Evolutionary conservation across 129 eudicot species (phyloP), one percentile per base, ranked within the genome.

Genomic region (Artemisia argyi): DNA sequence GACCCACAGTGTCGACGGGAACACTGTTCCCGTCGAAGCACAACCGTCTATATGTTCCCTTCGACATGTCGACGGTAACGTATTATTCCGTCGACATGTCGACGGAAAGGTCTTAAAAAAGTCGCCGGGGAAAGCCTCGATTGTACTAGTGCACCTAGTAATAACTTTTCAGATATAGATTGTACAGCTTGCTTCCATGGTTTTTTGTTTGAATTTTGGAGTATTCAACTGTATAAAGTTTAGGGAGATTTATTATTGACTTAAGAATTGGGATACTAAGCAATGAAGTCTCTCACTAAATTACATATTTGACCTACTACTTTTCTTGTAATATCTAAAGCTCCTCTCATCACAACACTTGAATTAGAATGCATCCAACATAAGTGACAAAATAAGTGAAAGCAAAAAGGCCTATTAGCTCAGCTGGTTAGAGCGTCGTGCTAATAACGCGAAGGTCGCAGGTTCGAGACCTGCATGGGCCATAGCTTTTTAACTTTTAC

Each of bases 351-450:
- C 46, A 35, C 48, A 28, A 74, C 35, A 11, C 13, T 48, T 77
- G 71, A 63, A 39, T 44, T 77, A 3, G 30, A 68, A 52, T 61
- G 18, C 62, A 39, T 54, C 44, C 53, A 32, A 42, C 66, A 20
- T 0, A n/a, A n/a, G n/a, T n/a, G n/a, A n/a, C n/a, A n/a, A n/a
- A n/a, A n/a, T n/a, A n/a, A n/a, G n/a, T n/a, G n/a, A n/a, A n/a
- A n/a, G n/a, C 5, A 7, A 39, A 39, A 3, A 16, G 96, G 91
- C 92, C 92, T 47, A 89, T 86, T 89, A 86, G 89, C 92, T 86
- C 92, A 89, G 89, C 18, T 84, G 89, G 92, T 89, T 84, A 89
- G 96, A 86, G 89, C 88, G 92, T 89, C 85, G 92, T 89, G 92
- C 89, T 86, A 86, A 84, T 89, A 86, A 89, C 87, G 84, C 92